Evolutionary conservation across 805 yeast species (phyloP).

Genomic region (Myxozyma lipomycoides): DNA sequence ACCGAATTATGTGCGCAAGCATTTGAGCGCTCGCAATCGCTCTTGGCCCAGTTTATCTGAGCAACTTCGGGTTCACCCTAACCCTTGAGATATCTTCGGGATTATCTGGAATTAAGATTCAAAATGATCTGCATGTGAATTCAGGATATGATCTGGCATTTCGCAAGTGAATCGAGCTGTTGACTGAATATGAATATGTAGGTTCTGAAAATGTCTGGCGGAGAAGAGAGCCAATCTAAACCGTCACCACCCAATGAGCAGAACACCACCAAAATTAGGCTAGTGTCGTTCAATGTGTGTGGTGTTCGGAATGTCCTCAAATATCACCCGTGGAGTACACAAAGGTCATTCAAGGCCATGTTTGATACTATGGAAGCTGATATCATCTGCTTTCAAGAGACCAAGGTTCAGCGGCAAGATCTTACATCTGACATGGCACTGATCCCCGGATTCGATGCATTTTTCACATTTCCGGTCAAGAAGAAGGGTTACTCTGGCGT

Average conservation of each 20-base stretch:
- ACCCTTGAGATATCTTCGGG: too few relatives aligned
- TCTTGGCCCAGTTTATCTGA: too few relatives aligned
- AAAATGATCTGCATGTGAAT: too few relatives aligned
- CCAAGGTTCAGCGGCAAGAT: conserved; percentile 59
- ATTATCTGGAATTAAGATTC: too few relatives aligned
- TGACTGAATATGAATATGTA: too few relatives aligned
- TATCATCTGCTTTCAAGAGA: conserved; percentile 79
- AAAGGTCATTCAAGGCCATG: conserved; percentile 42
- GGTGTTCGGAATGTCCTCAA: conserved; percentile 76
- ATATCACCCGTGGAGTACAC: conserved; percentile 77
- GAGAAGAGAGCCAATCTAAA: background rate
- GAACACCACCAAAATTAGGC: conserved; percentile 40
- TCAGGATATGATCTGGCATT: too few relatives aligned
- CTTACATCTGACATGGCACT: conserved; percentile 48
- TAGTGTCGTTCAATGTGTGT: conserved; percentile 76
- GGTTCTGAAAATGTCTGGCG: too few relatives aligned
- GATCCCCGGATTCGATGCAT: conserved; percentile 57
- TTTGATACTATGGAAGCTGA: conserved; percentile 63
- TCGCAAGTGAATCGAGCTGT: too few relatives aligned
- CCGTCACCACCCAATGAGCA: background rate
- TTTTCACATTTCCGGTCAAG: conserved; percentile 59
- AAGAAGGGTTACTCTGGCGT: conserved; percentile 92
- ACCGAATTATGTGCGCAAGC: too few relatives aligned
- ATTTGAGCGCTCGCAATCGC: too few relatives aligned
- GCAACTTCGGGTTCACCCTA: too few relatives aligned